Conservation (phyloP, 352 stramenopile species). For the Phytopythium kandeliae region DNA sequence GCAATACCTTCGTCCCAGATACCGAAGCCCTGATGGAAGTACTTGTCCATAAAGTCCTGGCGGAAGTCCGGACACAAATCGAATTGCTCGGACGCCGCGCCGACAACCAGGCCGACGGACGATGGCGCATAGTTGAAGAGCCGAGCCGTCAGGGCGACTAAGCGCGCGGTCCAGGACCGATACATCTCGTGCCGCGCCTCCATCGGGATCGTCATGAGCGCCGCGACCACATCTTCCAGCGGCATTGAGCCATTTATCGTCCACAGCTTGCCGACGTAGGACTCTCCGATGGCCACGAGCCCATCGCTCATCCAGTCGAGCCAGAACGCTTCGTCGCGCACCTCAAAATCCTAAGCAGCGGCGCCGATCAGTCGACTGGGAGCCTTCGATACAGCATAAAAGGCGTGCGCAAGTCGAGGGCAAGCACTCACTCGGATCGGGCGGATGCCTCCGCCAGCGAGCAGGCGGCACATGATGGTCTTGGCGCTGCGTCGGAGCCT, state of each 20-base stretch:
- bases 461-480: conserved; percentile 65
- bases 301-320: conserved; percentile 86
- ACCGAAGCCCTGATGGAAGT: conserved; percentile 72
- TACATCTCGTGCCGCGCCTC: conserved; percentile 82
- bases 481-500: conserved; percentile 65
- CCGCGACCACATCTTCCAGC: conserved; percentile 67
- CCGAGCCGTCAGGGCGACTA: conserved; percentile 63
- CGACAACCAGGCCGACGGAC: conserved; percentile 61
- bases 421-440: conserved; percentile 33
- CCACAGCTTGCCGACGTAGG: conserved; percentile 77
- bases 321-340: conserved; percentile 77
- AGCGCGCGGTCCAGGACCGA: conserved; percentile 72
- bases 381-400: not conserved
- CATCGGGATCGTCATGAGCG: conserved; percentile 77
- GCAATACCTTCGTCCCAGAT: conserved; percentile 49
- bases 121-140: conserved; percentile 77
- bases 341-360: conserved; percentile 56
- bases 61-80: conserved; percentile 69
- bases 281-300: conserved; percentile 77
- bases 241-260: conserved; percentile 39
- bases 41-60: conserved; percentile 66
- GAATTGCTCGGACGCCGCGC: conserved; percentile 65
- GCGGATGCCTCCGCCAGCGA: conserved; percentile 54
- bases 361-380: not conserved
- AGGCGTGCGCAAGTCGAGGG: too few species aligned